These are phyloP conservation scores for Zygoascus hellenicus DNA, from an alignment of 1,139 yeast genomes.

Conservation along the genomic window DNA sequence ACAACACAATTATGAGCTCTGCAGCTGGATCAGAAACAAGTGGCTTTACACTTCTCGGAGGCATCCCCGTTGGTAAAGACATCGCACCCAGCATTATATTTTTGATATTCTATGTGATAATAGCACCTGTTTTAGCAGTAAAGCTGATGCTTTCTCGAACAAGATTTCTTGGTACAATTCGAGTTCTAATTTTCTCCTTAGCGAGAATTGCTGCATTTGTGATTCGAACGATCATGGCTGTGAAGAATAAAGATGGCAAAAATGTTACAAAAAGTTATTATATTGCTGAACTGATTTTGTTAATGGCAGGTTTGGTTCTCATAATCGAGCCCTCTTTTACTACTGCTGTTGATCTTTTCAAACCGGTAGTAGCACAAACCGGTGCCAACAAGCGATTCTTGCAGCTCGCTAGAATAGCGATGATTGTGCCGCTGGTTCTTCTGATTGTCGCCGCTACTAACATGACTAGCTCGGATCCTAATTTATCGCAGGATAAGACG, in stretches of 20 bases:
- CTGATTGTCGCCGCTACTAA: conserved; percentile 4
- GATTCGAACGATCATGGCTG: conserved; percentile 9
- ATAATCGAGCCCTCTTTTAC: conserved; percentile 11
- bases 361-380: neutral
- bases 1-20: neutral
- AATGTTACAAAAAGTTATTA: neutral
- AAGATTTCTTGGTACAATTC: conserved; percentile 4
- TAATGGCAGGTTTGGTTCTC: conserved; percentile 11
- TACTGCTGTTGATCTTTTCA: conserved; percentile 4
- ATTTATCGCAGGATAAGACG: conserved; percentile 4
- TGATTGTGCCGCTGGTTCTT: conserved; percentile 4
- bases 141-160: conserved; percentile 1
- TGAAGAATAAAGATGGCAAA: conserved; percentile 4
- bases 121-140: conserved; percentile 3
- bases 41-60: conserved; percentile 10
- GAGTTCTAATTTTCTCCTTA: conserved; percentile 8
- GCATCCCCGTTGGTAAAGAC: conserved; percentile 10
- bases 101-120: conserved; percentile 5
- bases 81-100: conserved; percentile 11
- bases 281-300: conserved; percentile 10
- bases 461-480: neutral
- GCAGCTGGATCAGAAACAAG: neutral
- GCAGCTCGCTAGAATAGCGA: neutral
- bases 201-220: conserved; percentile 11
- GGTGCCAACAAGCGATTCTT: neutral